These are phyloP conservation scores for Fraxinus sp. DNA, from an alignment of 305 asterid species.

Conservation along the genomic window DNA sequence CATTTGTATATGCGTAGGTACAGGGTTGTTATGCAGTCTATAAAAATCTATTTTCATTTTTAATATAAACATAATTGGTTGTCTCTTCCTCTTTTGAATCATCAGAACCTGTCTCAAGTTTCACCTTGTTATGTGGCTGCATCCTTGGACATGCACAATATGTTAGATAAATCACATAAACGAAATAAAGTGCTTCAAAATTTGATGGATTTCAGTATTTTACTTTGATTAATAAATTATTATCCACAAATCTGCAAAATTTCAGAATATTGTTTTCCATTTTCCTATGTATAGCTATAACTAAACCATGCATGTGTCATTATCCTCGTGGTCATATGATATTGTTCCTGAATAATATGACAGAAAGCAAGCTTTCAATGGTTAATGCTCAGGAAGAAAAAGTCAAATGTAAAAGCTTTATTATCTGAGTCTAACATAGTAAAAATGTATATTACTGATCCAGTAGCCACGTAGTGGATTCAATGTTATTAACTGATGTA, in stretches of 20 bases:
- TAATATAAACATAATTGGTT: neutral
- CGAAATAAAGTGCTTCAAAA: neutral
- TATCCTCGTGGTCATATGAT: slow-evolving; percentile 1
- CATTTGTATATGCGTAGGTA: slow-evolving; percentile 17
- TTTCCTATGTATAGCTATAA: neutral
- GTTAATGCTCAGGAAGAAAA: neutral
- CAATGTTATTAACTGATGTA: neutral
- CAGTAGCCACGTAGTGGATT: neutral
- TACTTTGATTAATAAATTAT: neutral
- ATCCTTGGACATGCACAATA: slow-evolving; percentile 3
- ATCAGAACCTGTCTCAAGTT: slow-evolving; percentile 16
- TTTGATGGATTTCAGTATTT: neutral
- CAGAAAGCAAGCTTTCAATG: neutral
- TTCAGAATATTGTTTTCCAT: neutral
- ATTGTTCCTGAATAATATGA: slow-evolving; percentile 2
- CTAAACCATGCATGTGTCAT: neutral
- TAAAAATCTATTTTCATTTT: slow-evolving; percentile 9
- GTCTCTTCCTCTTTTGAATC: slow-evolving; percentile 9
- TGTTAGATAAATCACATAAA: neutral
- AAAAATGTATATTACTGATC: neutral
- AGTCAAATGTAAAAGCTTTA: neutral
- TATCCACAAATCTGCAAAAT: neutral
- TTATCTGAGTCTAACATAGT: neutral
- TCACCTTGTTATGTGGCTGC: neutral
- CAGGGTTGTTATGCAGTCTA: slow-evolving; percentile 4